Conservation (phyloP, 768 basidiomycete genomes). For the Terana coerulea region DNA sequence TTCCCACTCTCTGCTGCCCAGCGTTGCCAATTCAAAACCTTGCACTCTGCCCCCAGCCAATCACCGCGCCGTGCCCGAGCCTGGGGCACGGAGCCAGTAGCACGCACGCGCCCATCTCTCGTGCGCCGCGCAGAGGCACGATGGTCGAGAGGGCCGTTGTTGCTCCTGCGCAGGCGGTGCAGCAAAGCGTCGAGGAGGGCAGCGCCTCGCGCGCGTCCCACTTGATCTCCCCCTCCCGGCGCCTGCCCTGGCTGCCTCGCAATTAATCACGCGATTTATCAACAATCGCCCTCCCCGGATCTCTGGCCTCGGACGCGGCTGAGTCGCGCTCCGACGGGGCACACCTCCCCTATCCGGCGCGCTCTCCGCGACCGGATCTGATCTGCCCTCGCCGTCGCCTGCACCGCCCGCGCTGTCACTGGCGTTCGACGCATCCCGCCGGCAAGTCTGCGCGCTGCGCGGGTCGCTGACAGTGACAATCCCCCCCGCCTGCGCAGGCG, state of each 20-base stretch:
- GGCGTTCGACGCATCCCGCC: background rate
- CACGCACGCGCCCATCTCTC: background rate
- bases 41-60: conserved; percentile 2
- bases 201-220: background rate
- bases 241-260: conserved; percentile 1
- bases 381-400: background rate
- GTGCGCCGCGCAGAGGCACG: no score
- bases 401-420: background rate
- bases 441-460: background rate
- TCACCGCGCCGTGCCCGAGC: background rate
- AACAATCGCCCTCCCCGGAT: background rate
- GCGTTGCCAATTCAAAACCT: background rate
- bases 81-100: background rate
- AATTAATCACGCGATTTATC: conserved; percentile 3
- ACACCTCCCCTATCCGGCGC: background rate
- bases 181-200: background rate
- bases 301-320: background rate
- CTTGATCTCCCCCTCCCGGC: background rate
- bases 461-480: background rate
- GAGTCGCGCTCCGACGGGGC: background rate
- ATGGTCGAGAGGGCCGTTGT: background rate
- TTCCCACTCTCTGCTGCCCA: background rate
- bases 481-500: background rate
- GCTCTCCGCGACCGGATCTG: background rate
- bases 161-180: background rate